These are phyloP conservation scores for Plasmodium knowlesi DNA, from an alignment of 169 alveolate genomes.

Conservation along the genomic window DNA sequence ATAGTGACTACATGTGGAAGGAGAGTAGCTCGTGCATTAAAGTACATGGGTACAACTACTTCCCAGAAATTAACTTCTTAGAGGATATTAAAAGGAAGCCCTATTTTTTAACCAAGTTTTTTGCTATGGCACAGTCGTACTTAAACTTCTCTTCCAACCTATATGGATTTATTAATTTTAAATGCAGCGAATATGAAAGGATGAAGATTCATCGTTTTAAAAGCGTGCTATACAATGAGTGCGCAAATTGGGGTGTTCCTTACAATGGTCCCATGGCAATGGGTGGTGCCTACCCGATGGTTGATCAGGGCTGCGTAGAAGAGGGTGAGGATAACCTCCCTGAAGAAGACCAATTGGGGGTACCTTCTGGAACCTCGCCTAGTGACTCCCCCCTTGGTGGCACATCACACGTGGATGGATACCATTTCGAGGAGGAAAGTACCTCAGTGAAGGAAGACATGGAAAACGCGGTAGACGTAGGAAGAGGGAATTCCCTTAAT, in stretches of 20 bases:
- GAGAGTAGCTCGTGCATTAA: conserved; percentile 52
- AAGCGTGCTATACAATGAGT: background rate
- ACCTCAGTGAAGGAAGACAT: background rate
- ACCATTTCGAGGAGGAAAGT: background rate
- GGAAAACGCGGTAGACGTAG: background rate
- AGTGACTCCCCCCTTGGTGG: too few relatives aligned
- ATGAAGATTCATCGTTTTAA: background rate
- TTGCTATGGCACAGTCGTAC: conserved; percentile 61
- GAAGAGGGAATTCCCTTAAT: background rate
- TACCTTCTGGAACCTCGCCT: background rate
- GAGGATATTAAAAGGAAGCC: conserved; percentile 65
- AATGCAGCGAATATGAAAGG: conserved; percentile 63
- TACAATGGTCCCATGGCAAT: background rate
- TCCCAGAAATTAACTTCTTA: conserved; percentile 60
- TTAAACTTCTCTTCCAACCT: conserved; percentile 34
- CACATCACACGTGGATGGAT: background rate
- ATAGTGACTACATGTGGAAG: conserved; percentile 72
- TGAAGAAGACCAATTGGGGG: background rate
- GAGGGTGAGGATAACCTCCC: background rate
- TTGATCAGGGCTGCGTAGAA: background rate
- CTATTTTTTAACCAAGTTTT: conserved; percentile 58
- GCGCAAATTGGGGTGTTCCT: background rate
- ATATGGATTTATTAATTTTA: conserved; percentile 59
- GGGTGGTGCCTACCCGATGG: background rate
- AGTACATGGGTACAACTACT: conserved; percentile 64